Conservation (phyloP, 2,329 filamentous ascomycete species). For the Diaporthe ampelina region DNA sequence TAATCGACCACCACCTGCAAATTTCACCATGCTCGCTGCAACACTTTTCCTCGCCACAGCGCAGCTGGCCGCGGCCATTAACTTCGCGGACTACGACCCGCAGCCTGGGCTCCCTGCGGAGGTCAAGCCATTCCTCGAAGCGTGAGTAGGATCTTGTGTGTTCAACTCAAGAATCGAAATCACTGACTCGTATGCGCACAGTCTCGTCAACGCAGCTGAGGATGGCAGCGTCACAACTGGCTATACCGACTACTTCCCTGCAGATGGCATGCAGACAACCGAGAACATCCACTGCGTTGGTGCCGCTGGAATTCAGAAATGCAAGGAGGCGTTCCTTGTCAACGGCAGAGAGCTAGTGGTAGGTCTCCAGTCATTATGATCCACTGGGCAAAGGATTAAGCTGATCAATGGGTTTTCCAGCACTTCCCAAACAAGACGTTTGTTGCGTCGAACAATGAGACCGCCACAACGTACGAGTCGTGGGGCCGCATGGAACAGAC, state of each 20-base stretch:
- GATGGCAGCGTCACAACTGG: conserved; percentile 32
- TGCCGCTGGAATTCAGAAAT: conserved; percentile 36
- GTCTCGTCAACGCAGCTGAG: conserved; percentile 39
- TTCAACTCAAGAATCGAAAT: neutral
- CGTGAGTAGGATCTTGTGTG: neutral
- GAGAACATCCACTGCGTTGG: conserved; percentile 36
- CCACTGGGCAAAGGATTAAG: neutral
- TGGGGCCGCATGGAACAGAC: conserved; percentile 40
- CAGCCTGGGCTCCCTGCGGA: conserved; percentile 30
- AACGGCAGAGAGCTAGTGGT: conserved; percentile 38
- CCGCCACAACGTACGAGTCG: conserved; percentile 37
- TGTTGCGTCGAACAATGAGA: conserved; percentile 34
- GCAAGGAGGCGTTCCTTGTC: conserved; percentile 36
- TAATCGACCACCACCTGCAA: neutral
- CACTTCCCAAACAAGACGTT: conserved; percentile 41
- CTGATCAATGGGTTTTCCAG: neutral
- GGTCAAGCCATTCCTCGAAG: conserved; percentile 37
- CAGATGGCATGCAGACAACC: conserved; percentile 38
- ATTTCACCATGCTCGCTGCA: neutral
- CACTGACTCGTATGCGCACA: neutral
- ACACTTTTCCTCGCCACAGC: neutral
- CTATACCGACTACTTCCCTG: conserved; percentile 40
- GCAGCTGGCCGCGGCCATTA: conserved; percentile 12
- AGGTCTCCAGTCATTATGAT: neutral
- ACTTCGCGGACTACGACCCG: conserved; percentile 35